Conservation (phyloP, 2,329 filamentous ascomycete species). For the Nectriaceae sp. region DNA sequence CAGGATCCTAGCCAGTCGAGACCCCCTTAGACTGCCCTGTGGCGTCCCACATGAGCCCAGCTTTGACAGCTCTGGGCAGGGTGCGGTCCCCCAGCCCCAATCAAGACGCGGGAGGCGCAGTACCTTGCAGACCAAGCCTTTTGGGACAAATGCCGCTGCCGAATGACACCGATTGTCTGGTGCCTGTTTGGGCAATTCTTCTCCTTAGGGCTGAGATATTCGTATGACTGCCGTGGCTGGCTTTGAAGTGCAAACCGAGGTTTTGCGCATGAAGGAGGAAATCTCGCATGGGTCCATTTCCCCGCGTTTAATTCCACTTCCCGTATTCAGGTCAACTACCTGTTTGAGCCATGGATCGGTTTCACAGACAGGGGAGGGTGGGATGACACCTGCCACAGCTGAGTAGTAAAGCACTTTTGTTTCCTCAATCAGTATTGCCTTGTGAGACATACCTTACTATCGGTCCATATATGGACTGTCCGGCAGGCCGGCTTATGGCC, state of each 20-base stretch:
- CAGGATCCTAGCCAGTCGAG: neutral
- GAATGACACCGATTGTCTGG: neutral
- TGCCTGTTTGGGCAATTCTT: neutral
- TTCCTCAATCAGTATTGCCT: neutral
- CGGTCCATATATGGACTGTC: neutral
- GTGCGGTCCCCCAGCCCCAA: neutral
- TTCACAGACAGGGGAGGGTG: neutral
- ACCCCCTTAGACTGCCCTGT: neutral
- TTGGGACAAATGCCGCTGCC: neutral
- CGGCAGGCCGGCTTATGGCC: neutral
- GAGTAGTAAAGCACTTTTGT: too few species aligned
- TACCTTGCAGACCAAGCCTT: too few species aligned
- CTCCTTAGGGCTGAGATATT: slow-evolving; percentile 1
- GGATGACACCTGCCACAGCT: neutral
- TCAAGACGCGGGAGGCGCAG: neutral
- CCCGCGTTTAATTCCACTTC: neutral
- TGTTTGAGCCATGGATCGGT: neutral
- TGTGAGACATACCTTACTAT: neutral
- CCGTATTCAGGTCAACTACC: neutral
- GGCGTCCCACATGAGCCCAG: neutral
- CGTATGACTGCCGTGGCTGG: neutral
- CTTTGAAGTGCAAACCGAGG: neutral
- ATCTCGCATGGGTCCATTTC: neutral
- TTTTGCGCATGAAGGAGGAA: neutral
- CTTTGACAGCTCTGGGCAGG: neutral